These are phyloP conservation scores for Fusarium sulawesiense DNA, from an alignment of 2,329 filamentous ascomycete species.

Conservation along the genomic window DNA sequence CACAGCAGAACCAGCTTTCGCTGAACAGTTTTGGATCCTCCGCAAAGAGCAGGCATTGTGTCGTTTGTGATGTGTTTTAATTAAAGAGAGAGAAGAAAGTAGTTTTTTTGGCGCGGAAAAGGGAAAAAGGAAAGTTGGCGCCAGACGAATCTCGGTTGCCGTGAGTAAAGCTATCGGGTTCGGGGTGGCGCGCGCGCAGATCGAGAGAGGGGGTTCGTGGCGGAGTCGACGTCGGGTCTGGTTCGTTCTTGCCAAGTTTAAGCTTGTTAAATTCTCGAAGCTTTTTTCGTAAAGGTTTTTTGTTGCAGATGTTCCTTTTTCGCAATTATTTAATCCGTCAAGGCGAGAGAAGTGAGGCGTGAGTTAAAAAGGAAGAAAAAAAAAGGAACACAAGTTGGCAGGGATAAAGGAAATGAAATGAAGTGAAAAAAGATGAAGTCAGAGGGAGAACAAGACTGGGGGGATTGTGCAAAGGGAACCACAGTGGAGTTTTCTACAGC, in stretches of 20 bases:
- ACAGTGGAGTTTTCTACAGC: conserved; percentile 21
- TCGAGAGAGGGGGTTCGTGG: background rate
- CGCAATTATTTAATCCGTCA: background rate
- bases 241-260: background rate
- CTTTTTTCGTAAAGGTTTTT: background rate
- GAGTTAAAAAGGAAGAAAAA: background rate
- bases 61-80: background rate
- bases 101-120: background rate
- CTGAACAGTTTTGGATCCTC: conserved; percentile 86
- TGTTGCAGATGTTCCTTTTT: background rate
- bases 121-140: background rate
- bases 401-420: background rate
- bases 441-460: conserved; percentile 1
- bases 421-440: conserved; percentile 1
- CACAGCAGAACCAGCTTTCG: conserved; percentile 95
- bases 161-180: background rate
- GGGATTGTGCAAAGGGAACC: background rate
- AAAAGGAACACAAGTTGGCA: background rate
- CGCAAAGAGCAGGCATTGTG: conserved; percentile 62
- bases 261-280: background rate
- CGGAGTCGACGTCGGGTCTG: background rate
- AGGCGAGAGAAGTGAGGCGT: background rate
- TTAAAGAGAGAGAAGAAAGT: background rate
- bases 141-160: background rate
- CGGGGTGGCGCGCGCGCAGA: background rate